phyloP scores from a whole-genome alignment of 345 rosid species.

The Erodium maritimum region DNA sequence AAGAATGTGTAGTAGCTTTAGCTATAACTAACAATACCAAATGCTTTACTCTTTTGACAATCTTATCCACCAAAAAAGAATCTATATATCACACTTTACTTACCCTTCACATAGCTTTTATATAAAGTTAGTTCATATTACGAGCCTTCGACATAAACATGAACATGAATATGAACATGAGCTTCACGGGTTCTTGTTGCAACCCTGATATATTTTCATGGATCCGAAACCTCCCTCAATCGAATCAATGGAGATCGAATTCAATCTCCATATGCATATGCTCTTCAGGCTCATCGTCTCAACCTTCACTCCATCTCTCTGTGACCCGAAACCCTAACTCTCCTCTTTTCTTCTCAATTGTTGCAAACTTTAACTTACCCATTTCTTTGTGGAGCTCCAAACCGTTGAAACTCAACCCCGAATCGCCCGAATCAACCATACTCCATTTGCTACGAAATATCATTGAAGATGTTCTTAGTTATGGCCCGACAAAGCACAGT shows the following conservation, averaged over 20 bases:
- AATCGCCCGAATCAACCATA: conserved; percentile 27
- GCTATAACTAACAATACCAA: neutral
- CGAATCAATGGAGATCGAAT: conserved; percentile 40
- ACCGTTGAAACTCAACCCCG: conserved; percentile 29
- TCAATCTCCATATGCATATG: conserved; percentile 44
- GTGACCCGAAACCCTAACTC: conserved; percentile 25
- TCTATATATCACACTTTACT: neutral
- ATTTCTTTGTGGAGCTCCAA: conserved; percentile 63
- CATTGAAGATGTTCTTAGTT: conserved; percentile 47
- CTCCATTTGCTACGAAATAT: conserved; percentile 36
- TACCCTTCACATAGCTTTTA: neutral
- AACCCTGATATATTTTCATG: conserved; percentile 44
- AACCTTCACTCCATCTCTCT: conserved; percentile 46
- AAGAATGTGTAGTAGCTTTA: too few relatives aligned
- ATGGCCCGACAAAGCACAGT: conserved; percentile 28
- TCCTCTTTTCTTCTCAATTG: conserved; percentile 37
- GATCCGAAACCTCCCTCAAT: conserved; percentile 53
- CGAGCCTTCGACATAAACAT: too few relatives aligned
- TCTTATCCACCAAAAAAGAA: neutral
- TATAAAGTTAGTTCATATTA: too few relatives aligned
- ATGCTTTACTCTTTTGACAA: neutral
- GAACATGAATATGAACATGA: neutral
- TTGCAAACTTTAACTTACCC: conserved; percentile 30
- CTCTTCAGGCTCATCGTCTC: conserved; percentile 37
- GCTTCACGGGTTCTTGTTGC: conserved; percentile 42